Conservation (phyloP, 768 basidiomycete species). For the Hypholoma fasciculare region DNA sequence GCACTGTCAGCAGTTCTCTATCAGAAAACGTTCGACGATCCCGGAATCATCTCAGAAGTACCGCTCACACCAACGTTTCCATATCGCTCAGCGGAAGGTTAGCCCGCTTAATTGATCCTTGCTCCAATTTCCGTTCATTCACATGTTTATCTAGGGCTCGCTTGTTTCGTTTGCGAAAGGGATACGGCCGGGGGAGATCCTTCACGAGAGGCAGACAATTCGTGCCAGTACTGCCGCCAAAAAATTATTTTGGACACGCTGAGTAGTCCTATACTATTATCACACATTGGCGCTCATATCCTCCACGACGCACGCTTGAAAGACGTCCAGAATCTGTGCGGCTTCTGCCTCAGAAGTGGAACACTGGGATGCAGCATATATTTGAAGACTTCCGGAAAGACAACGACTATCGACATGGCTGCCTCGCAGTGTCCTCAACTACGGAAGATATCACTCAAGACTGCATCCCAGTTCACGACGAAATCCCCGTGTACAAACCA, state of each 20-base stretch:
- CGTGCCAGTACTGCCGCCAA: neutral
- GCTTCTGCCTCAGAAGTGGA: slow-evolving; percentile 9
- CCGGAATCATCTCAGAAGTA: neutral
- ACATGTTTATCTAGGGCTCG: slow-evolving; percentile 7
- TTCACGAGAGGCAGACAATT: neutral
- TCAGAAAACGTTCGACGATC: neutral
- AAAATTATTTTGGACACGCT: neutral
- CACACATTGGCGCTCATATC: slow-evolving; percentile 10
- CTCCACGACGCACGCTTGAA: slow-evolving; percentile 2
- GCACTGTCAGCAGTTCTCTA: neutral
- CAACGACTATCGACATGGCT: slow-evolving; percentile 1
- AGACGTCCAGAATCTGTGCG: neutral
- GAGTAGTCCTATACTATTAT: neutral
- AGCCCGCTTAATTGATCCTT: neutral
- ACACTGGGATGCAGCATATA: slow-evolving; percentile 1
- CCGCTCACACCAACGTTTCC: slow-evolving; percentile 13
- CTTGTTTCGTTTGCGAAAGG: slow-evolving; percentile 21
- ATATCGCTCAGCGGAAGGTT: slow-evolving; percentile 12
- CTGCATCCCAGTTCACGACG: slow-evolving; percentile 5
- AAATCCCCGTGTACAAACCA: slow-evolving; percentile 22
- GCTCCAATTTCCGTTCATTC: neutral
- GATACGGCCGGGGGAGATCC: neutral
- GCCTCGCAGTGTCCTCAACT: slow-evolving; percentile 10
- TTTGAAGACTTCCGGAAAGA: neutral
- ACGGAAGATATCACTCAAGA: slow-evolving; percentile 6